Evolutionary conservation across 2,329 filamentous ascomycete species (phyloP).

Genomic region (Fusarium newnesense): DNA sequence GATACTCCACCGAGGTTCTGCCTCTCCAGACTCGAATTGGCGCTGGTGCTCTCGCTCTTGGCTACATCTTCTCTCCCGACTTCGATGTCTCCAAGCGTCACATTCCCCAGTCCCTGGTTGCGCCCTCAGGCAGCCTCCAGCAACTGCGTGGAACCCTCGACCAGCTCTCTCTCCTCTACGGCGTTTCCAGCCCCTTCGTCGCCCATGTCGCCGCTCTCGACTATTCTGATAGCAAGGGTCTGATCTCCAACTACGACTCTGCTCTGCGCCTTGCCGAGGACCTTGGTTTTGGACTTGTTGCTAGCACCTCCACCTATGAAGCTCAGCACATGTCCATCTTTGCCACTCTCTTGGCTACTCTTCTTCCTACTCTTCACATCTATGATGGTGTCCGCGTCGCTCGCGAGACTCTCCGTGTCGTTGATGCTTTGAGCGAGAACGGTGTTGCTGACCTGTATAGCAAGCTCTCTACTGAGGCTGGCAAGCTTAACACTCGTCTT

Average conservation of each 20-base stretch:
- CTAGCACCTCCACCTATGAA: slow-evolving; percentile 88
- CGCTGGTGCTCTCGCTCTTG: slow-evolving; percentile 89
- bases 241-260: slow-evolving; percentile 88
- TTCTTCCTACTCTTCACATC: slow-evolving; percentile 86
- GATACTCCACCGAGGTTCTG: slow-evolving; percentile 80
- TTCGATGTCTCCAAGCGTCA: slow-evolving; percentile 92
- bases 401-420: slow-evolving; percentile 82
- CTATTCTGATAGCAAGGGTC: slow-evolving; percentile 74
- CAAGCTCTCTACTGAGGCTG: slow-evolving; percentile 69
- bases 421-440: slow-evolving; percentile 80
- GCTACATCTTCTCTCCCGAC: slow-evolving; percentile 97
- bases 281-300: slow-evolving; percentile 85
- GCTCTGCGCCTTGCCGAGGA: slow-evolving; percentile 87
- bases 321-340: slow-evolving; percentile 96
- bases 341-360: slow-evolving; percentile 79
- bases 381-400: slow-evolving; percentile 89
- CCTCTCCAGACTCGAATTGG: slow-evolving; percentile 88
- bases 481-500: slow-evolving; percentile 74
- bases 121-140: slow-evolving; percentile 83
- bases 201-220: slow-evolving; percentile 93
- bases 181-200: slow-evolving; percentile 90
- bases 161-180: slow-evolving; percentile 90
- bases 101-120: slow-evolving; percentile 90
- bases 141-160: slow-evolving; percentile 87
- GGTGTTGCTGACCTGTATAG: slow-evolving; percentile 77